Evolutionary conservation across 768 basidiomycete genomes (phyloP).

Genomic region (Boletus subcaerulescens): DNA sequence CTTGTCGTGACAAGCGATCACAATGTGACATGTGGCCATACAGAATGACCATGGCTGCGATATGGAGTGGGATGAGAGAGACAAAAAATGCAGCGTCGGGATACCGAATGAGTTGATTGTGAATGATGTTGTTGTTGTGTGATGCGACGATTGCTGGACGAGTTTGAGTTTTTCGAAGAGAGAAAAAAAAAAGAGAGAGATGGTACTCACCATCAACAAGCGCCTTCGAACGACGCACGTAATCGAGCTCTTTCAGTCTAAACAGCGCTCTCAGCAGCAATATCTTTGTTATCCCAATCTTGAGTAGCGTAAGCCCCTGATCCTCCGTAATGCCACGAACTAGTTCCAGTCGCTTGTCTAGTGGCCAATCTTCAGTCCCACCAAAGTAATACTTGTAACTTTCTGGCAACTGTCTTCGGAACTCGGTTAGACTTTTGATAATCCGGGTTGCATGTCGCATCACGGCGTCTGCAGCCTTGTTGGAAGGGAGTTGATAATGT

Average conservation of each 20-base stretch:
- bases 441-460: slow-evolving; percentile 78
- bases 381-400: slow-evolving; percentile 71
- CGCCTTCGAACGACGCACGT: slow-evolving; percentile 63
- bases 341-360: slow-evolving; percentile 61
- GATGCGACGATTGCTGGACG: slow-evolving; percentile 73
- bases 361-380: slow-evolving; percentile 73
- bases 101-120: slow-evolving; percentile 79
- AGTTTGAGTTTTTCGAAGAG: slow-evolving; percentile 24
- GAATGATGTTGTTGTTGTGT: slow-evolving; percentile 83
- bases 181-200: slow-evolving; percentile 23
- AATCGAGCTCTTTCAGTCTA: slow-evolving; percentile 68
- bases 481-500: slow-evolving; percentile 83
- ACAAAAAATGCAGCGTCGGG: slow-evolving; percentile 88
- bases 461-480: slow-evolving; percentile 62
- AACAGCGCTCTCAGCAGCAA: slow-evolving; percentile 76
- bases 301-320: slow-evolving; percentile 77
- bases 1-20: slow-evolving; percentile 57
- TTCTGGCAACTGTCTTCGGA: slow-evolving; percentile 66
- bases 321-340: slow-evolving; percentile 77
- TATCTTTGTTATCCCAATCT: slow-evolving; percentile 79
- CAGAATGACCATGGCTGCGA: slow-evolving; percentile 88
- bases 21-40: slow-evolving; percentile 84
- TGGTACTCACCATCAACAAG: slow-evolving; percentile 66
- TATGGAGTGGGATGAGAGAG: slow-evolving; percentile 84
- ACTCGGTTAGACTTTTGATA: slow-evolving; percentile 72